Conservation (phyloP, 495 filamentous ascomycete species). For the Penicillium salamii region DNA sequence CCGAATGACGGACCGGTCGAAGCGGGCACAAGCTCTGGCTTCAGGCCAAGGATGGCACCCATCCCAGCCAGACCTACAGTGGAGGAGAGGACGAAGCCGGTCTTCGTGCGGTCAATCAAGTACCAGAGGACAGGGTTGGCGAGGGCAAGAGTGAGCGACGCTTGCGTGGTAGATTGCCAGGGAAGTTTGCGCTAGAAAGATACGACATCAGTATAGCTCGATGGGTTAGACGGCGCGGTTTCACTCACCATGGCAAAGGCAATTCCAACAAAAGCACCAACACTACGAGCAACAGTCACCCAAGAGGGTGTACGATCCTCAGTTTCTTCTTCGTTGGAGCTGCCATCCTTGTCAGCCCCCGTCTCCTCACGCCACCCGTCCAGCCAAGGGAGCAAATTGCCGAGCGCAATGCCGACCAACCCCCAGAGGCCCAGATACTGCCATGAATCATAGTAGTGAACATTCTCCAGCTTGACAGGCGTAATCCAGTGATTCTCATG, state of each 20-base stretch:
- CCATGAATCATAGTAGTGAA: conserved; percentile 59
- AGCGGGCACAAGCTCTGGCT: conserved; percentile 72
- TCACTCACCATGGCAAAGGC: conserved; percentile 87
- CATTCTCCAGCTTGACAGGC: conserved; percentile 57
- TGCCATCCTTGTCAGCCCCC: conserved; percentile 19
- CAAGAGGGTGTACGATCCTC: conserved; percentile 58
- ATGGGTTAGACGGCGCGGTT: background rate
- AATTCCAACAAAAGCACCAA: conserved; percentile 93
- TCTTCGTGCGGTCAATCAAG: conserved; percentile 82
- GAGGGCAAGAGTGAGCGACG: conserved; percentile 85
- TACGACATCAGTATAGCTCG: too few species aligned
- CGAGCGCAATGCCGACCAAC: conserved; percentile 68
- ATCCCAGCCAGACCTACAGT: conserved; percentile 73
- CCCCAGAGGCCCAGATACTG: conserved; percentile 80
- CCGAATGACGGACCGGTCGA: conserved; percentile 44
- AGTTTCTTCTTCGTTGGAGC: conserved; percentile 22
- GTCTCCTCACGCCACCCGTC: conserved; percentile 60
- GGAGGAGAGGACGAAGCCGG: conserved; percentile 74
- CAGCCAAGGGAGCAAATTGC: conserved; percentile 79
- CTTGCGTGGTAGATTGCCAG: conserved; percentile 92
- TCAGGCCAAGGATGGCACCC: conserved; percentile 64
- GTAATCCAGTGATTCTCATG: conserved; percentile 66
- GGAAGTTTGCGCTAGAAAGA: conserved; percentile 68
- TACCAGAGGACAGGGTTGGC: conserved; percentile 96
- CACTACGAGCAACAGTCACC: conserved; percentile 77